A percentile compares a stretch with the other conserved stretches of the same genome.
phyloP scores from a whole-genome alignment of 73 alveolate species.

The Tetrahymena elliotti region DNA sequence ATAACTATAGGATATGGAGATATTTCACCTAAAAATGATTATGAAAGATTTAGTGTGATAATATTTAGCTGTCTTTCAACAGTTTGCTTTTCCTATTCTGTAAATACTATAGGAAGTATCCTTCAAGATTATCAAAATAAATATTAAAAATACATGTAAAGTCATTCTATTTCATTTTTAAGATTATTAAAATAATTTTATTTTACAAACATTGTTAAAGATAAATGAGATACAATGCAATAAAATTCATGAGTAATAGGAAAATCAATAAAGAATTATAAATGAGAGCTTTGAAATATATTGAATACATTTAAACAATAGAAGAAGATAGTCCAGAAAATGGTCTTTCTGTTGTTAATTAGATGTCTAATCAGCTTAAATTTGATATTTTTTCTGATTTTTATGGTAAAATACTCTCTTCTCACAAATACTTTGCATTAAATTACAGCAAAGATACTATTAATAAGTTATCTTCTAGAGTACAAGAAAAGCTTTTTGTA shows the following conservation, averaged over 20 bases:
- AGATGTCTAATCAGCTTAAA: not conserved
- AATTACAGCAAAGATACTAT: not conserved
- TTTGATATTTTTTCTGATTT: not conserved
- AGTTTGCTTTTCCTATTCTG: not conserved
- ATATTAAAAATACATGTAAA: not conserved
- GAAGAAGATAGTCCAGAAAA: not conserved
- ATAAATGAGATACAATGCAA: not conserved
- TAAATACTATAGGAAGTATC: not conserved
- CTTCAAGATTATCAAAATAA: not conserved
- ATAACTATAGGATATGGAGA: constrained; percentile 39
- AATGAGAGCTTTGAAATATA: not conserved
- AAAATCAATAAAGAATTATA: not conserved
- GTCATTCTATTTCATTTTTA: not conserved
- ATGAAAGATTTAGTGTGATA: constrained; percentile 6
- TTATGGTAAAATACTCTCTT: not conserved
- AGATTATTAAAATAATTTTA: not conserved
- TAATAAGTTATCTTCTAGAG: not conserved
- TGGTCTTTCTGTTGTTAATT: not conserved
- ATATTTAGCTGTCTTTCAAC: not conserved
- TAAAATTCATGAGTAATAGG: not conserved
- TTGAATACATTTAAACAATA: not conserved
- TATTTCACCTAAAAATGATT: constrained; percentile 20
- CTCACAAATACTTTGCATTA: not conserved
- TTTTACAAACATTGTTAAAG: not conserved
- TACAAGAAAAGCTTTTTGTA: not conserved